Evolutionary conservation across 2,329 filamentous ascomycete genomes (phyloP), one percentile per base, ranked within the genome.

Genomic region (Microsporum canis): DNA sequence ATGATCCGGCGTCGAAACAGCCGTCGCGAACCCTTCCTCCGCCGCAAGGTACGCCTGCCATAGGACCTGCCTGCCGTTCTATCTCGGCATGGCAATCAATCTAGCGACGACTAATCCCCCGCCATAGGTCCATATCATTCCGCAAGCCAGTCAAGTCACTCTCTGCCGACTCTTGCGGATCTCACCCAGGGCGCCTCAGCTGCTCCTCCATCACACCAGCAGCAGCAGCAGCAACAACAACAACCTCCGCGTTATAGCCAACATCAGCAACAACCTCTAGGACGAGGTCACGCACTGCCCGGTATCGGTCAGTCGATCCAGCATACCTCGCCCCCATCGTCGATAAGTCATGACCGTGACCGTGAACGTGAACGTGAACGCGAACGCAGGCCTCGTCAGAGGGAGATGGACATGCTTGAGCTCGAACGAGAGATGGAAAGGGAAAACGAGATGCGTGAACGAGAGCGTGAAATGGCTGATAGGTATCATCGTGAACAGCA

Each of bases 401-500:
- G 79, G 70, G 78, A 81, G 73, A 78, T 83, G 72, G 79, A 83
- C 57, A 71, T 78, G 60, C 69, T 76, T 17, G 75, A 77, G 64
- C 69, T 75, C 66, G 77, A 78, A 68, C 71, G 77, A 29, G 65
- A 66, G 49, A 60, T 66, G 27, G 63, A 74, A 62, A 69, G 80
- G 66, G 79, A 85, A 71, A 83, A 86, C 67, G 82, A 84, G 63
- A 71, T 73, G 58, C 75, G 76, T 43, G 76, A 75, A 59, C 69
- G 74, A 39, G 75, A 80, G 63, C 51, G 76, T 58, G 76, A 78
- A 51, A 72, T 84, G 64, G 80, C 84, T 67, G 85, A 88, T 66
- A 81, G 86, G 71, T 86, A 89, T 67, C 80, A 83, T 62, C 77
- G 82, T 65, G 84, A 88, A 64, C 76, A 79, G 64, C 51, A 55